Percentiles rank a stretch among this genome's conserved stretches.
Conservation (phyloP, 257 asterid genomes). For the Fraxinus quadrangulata region DNA sequence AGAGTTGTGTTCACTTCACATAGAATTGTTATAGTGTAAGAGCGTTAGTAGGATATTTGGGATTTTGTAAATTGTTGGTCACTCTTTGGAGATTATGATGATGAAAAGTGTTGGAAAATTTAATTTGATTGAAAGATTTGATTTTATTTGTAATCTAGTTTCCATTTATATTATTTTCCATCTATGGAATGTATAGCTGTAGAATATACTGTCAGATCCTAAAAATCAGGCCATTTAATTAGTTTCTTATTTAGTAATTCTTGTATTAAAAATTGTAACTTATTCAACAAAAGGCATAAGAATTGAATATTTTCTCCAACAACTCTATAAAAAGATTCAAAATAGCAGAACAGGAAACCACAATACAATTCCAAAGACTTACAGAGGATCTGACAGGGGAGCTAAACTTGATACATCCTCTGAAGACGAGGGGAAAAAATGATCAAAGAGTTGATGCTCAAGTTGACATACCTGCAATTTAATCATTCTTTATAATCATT, state of each 20-base stretch:
- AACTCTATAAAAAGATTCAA: not conserved
- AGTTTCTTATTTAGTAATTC: too few species aligned
- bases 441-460: conserved; percentile 90
- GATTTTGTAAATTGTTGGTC: not conserved
- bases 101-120: conserved; percentile 1
- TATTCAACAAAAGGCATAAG: too few species aligned
- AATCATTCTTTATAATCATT: conserved; percentile 21
- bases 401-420: conserved; percentile 91
- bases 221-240: too few species aligned
- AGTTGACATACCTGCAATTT: conserved; percentile 84
- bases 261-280: too few species aligned
- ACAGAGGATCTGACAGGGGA: conserved; percentile 94
- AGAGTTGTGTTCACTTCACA: not conserved
- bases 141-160: too few species aligned
- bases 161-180: too few species aligned
- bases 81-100: not conserved
- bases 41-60: not conserved
- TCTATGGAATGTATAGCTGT: too few species aligned
- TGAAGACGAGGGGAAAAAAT: conserved; percentile 97
- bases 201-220: too few species aligned
- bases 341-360: conserved; percentile 11
- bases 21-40: too few species aligned
- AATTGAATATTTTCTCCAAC: too few species aligned
- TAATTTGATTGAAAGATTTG: too few species aligned
- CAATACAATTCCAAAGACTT: conserved; percentile 39